Base-by-base conservation (phyloP, 2,329 filamentous ascomycete species). In the Fusarium haematococcum region DNA sequence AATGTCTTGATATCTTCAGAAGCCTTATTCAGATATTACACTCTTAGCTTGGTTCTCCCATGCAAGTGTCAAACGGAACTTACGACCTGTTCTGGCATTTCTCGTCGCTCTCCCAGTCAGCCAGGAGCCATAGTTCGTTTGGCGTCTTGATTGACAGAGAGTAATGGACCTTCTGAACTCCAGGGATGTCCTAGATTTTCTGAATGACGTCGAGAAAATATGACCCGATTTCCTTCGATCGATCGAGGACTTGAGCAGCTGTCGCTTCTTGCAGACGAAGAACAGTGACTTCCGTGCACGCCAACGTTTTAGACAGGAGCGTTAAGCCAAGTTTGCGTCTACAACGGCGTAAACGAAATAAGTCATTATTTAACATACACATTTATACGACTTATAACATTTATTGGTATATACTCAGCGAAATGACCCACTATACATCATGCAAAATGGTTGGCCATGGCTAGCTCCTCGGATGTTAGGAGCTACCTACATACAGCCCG, bases 1-100 rank as follows among this genome's bases (percentile, higher is more conserved):
- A 41, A 3, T 6, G 10, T 3, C 0, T 4, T 41, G n/a, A 20
- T n/a, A 0, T 10, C 0, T 41, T 41, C n/a, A 41, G n/a, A 41
- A n/a, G n/a, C 39, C 1, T 18, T 41, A 41, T 2, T 0, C 11
- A 6, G n/a, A 2, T 13, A 6, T 13, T 41, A 13, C 39, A 37
- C 18, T 18, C 0, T 37, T 1, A 41, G n/a, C n/a, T 41, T 11
- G 11, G 39, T 41, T 2, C 10, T 6, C 1, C 35, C 2, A 16
- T 3, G 18, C 10, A n/a, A n/a, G n/a, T 41, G 5, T 13, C 10
- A 6, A 18, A 20, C 11, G 9, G 39, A 9, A 41, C n/a, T 13
- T 13, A 13, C n/a, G 11, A 8, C 39, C n/a, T 20, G n/a, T 41
- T 41, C n/a, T 41, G 10, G n/a, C 2, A 20, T 10, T 3, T 20